phyloP scores from a whole-genome alignment of 805 yeast species.

The Schwanniomyces occidentalis region DNA sequence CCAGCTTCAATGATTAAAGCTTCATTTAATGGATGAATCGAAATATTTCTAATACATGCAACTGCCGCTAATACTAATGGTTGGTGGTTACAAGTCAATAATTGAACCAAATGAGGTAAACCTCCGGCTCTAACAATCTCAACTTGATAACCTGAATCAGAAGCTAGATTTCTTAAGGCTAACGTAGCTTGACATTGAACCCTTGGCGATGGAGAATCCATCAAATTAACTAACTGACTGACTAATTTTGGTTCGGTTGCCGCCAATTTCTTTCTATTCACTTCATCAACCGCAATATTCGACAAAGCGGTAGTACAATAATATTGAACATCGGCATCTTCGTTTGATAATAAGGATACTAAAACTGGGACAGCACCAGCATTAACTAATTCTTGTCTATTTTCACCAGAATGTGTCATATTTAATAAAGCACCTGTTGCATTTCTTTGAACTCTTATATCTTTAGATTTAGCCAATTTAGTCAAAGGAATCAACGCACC shows the following conservation, averaged over 20 bases:
- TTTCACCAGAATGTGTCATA: constrained; percentile 97
- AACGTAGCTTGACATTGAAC: constrained; percentile 98
- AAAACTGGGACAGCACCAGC: constrained; percentile 98
- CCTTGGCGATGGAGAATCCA: constrained; percentile 92
- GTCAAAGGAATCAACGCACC: constrained; percentile 96
- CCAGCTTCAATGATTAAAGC: constrained; percentile 96
- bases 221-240: constrained; percentile 78
- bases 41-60: constrained; percentile 95
- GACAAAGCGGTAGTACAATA: constrained; percentile 97
- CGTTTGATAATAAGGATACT: constrained; percentile 78
- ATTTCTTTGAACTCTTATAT: constrained; percentile 94
- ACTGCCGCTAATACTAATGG: constrained; percentile 95
- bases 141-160: constrained; percentile 92
- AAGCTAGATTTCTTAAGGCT: constrained; percentile 92
- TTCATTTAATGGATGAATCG: constrained; percentile 95
- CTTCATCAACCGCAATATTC: constrained; percentile 95
- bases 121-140: constrained; percentile 97
- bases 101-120: constrained; percentile 85
- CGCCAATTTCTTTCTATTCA: constrained; percentile 82
- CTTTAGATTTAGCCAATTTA: constrained; percentile 89
- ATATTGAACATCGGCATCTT: constrained; percentile 96
- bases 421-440: constrained; percentile 97
- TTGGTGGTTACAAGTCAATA: constrained; percentile 85
- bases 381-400: constrained; percentile 92
- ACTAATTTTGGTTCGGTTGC: constrained; percentile 93